Base-by-base conservation (phyloP, 129 eudicot genomes). In the Tagetes erecta region DNA sequence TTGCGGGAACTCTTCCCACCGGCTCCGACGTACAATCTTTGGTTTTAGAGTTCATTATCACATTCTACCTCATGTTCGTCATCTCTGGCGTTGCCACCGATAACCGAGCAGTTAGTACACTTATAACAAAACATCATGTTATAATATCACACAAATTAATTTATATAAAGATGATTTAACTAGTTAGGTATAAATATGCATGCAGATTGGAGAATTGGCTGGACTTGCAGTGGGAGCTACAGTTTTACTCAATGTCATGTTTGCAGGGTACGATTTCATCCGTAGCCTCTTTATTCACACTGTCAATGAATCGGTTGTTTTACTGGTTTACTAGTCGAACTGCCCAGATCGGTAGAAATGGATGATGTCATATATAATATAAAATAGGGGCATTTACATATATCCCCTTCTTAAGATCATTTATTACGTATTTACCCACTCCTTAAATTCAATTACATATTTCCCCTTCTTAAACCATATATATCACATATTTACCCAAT, bases 11-110 rank as follows among this genome's bases (percentile, higher is more conserved):
- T 46, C 78, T 83, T 8, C 98, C 98, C 0, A 44, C 82, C 9
- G 96, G 98, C 9, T 53, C 92, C 1, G 82, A 92, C 10, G 65
- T 82, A 13, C 98, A 92, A 55, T 86, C 98, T 3, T 53, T 93
- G 49, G 82, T 83, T 20, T 8, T 93, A 12, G 98, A 93, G 70
- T 86, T 93, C 57, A 80, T 93, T 0, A 90, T 88, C 84, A 93
- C 98, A 20, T 93, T 93, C 77, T 86, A 83, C 75, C 96, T 93
- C 73, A 87, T 90, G 98, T 93, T 93, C 44, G 96, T 90, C 82
- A 88, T 93, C 3, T 90, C 92, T 0, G 97, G 91, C 0, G 97
- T 93, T 0, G 96, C 98, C 65, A 93, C 97, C 0, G 98, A 93
- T 72, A 86, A 83, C 9, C 81, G 97, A 67, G 98, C 98, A 3